Evolutionary conservation across 768 basidiomycete genomes (phyloP).

Genomic region (Tubosaeta sp.): DNA sequence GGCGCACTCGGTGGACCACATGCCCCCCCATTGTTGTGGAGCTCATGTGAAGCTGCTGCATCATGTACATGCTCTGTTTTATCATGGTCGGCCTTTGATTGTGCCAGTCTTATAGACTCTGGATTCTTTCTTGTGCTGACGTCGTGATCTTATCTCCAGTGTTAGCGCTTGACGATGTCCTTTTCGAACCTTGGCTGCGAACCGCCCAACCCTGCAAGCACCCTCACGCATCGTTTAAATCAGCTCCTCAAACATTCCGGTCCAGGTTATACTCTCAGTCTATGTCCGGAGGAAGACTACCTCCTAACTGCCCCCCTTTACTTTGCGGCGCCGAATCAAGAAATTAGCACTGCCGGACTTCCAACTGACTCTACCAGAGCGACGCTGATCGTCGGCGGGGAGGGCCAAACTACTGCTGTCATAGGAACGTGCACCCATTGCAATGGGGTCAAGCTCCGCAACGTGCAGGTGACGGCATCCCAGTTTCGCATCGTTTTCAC

Average conservation of each 20-base stretch:
- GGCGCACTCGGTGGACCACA: no score
- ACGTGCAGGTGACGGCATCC: constrained; percentile 56
- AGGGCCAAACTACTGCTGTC: constrained; percentile 69
- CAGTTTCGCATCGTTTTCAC: neutral
- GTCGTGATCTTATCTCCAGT: neutral
- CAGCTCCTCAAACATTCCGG: constrained; percentile 60
- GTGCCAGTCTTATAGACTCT: no score
- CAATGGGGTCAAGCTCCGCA: constrained; percentile 56
- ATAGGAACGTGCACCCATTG: constrained; percentile 62
- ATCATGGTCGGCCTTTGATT: neutral
- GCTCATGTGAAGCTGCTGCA: neutral
- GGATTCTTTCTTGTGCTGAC: no score
- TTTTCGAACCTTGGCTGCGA: constrained; percentile 16
- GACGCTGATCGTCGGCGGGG: constrained; percentile 58
- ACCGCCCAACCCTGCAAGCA: constrained; percentile 52
- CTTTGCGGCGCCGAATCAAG: constrained; percentile 66
- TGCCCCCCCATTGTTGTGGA: no score
- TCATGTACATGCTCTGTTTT: neutral
- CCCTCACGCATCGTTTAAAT: constrained; percentile 65
- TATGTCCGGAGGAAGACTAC: constrained; percentile 66
- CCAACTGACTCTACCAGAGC: constrained; percentile 67
- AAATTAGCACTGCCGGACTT: constrained; percentile 77
- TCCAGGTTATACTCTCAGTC: constrained; percentile 55
- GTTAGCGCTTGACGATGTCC: neutral
- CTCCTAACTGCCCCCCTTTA: constrained; percentile 59